Base-by-base conservation (phyloP, 306 rosid species). In the Vigna hirtella region DNA sequence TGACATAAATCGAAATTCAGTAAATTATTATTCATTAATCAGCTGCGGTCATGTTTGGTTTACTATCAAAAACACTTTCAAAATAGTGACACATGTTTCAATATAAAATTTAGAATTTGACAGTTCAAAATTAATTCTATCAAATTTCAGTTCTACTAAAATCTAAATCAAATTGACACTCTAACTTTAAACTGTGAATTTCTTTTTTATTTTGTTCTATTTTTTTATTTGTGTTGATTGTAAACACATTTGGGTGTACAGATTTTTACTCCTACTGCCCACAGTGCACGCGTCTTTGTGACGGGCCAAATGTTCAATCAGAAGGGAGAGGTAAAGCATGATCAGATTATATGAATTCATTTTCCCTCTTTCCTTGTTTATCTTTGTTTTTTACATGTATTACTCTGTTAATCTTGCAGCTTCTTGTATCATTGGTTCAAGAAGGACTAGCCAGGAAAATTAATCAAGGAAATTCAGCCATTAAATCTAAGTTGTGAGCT, bases 241-340 rank as follows among this genome's bases (percentile, higher is more conserved):
- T 48, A 40, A 63, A 47, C 36, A 38, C 56, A 36, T 43, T 77
- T 58, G 47, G 43, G 66, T 38, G 7, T 43, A 28, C 88, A 95
- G 98, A 88, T 95, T 40, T 42, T 57, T 28, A 81, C 89, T 62
- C 91, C 98, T 32, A 66, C 56, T 53, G 88, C 93, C 70, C 45
- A 74, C 64, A 87, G 87, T 32, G 93, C 96, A 4, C 96, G 98
- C 1, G 90, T 91, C 66, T 83, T 79, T 74, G 97, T 91, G 76
- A 52, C 76, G 3, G 98, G 97, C 42, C 87, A 83, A 69, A 92
- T 95, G 97, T 95, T 95, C 83, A 95, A 92, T 68, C 87, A 74
- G 80, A 88, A 89, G 70, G 96, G 96, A 85, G 91, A 95, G 98
- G 98, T 95, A 88, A 66, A 66, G 32, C 65, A 61, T 48, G 58